Evolutionary conservation across 345 rosid species (phyloP).

Genomic region (Corchorus capsularis): DNA sequence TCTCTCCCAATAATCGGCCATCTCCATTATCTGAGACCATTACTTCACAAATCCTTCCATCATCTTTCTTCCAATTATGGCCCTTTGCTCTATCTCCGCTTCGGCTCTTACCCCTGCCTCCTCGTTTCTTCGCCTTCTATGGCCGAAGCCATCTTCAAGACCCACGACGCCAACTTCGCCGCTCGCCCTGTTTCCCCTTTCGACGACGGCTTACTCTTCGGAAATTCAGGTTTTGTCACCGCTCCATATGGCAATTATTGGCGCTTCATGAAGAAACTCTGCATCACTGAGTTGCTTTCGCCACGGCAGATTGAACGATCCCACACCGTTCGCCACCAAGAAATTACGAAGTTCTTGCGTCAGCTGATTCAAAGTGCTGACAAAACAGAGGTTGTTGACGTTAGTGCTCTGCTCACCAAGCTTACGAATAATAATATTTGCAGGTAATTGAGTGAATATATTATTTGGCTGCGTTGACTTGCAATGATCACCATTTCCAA

Average conservation of each 20-base stretch:
- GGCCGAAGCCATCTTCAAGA: conserved; percentile 39
- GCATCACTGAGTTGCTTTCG: conserved; percentile 39
- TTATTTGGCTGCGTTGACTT: neutral
- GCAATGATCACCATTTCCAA: too few species aligned
- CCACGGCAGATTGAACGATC: conserved; percentile 33
- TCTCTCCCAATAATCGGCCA: conserved; percentile 47
- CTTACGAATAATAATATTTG: conserved; percentile 38
- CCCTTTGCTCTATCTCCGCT: neutral
- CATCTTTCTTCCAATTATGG: conserved; percentile 36
- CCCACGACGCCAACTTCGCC: conserved; percentile 28
- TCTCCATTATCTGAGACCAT: conserved; percentile 39
- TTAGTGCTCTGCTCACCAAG: neutral
- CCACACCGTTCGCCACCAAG: conserved; percentile 30
- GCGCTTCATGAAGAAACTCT: conserved; percentile 52
- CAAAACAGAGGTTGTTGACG: too few species aligned
- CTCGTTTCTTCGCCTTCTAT: conserved; percentile 43
- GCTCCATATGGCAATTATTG: conserved; percentile 51
- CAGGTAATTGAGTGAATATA: conserved; percentile 15
- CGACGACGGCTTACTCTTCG: conserved; percentile 28
- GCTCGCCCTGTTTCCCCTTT: conserved; percentile 16
- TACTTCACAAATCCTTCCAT: conserved; percentile 31
- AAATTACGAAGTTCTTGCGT: conserved; percentile 26
- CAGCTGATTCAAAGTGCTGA: conserved; percentile 9
- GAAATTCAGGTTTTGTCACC: conserved; percentile 26
- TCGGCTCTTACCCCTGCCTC: conserved; percentile 28